Evolutionary conservation across 768 basidiomycete genomes (phyloP).

Genomic region (Podaxis carcinomalis): DNA sequence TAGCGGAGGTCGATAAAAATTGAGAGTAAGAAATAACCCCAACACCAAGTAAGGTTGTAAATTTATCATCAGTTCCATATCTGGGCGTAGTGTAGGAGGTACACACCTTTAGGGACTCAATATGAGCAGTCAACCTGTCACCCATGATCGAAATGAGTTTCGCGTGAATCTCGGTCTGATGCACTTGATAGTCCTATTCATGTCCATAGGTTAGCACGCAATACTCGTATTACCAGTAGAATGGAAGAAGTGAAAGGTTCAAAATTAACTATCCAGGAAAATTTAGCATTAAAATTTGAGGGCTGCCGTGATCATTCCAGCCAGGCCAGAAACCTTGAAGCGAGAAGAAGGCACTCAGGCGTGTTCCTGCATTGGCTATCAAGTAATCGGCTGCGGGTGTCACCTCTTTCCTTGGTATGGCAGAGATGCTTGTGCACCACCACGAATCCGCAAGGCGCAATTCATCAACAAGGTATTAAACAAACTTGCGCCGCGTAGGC

Average conservation of each 20-base stretch:
- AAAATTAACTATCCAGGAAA: not conserved
- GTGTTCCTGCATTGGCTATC: not conserved
- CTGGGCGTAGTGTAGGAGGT: not conserved
- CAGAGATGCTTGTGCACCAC: not conserved
- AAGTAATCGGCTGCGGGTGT: not conserved
- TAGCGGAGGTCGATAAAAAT: slow-evolving; percentile 24
- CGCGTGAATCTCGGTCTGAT: slow-evolving; percentile 97
- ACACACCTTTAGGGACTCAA: slow-evolving; percentile 71
- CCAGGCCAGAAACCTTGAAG: not conserved
- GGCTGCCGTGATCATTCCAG: not conserved
- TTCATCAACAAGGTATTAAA: not conserved
- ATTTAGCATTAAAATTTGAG: not conserved
- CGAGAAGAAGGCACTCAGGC: not conserved
- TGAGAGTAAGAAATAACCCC: not conserved
- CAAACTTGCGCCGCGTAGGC: not conserved
- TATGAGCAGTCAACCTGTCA: slow-evolving; percentile 83
- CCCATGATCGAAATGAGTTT: slow-evolving; percentile 99
- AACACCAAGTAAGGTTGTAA: slow-evolving; percentile 5
- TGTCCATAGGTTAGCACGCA: not conserved
- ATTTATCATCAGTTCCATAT: slow-evolving; percentile 3
- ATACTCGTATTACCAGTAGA: not conserved
- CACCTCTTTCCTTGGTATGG: not conserved
- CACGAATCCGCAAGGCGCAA: not conserved
- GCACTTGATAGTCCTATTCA: slow-evolving; percentile 91
- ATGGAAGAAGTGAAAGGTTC: not conserved